These are phyloP conservation scores for Lepidium didymum DNA, from an alignment of 345 rosid species.

Conservation along the genomic window DNA sequence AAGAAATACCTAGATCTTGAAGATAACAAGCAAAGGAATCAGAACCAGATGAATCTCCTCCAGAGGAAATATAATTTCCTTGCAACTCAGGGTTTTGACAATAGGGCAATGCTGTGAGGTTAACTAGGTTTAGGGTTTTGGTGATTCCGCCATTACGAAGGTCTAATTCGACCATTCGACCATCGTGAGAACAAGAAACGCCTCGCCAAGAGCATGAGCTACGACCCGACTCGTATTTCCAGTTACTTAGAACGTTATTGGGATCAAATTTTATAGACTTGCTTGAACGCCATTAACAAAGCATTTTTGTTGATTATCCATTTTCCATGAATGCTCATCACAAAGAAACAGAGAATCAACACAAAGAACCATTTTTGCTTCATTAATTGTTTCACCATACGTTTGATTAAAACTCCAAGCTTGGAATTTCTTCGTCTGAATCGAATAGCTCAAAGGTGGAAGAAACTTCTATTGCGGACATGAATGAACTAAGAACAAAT, in stretches of 20 bases:
- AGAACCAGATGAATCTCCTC: constrained; percentile 32
- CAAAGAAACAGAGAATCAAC: constrained; percentile 8
- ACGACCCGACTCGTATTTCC: constrained; percentile 38
- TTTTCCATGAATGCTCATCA: neutral
- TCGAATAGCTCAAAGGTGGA: neutral
- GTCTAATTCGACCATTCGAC: constrained; percentile 44
- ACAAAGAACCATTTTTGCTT: constrained; percentile 13
- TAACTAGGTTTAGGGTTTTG: constrained; percentile 45
- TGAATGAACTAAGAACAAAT: neutral
- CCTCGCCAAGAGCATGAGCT: constrained; percentile 64
- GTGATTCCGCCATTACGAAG: constrained; percentile 48
- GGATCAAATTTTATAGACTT: constrained; percentile 55
- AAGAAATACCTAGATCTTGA: constrained; percentile 57
- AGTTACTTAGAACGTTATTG: constrained; percentile 33
- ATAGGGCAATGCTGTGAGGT: constrained; percentile 46
- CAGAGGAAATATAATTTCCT: constrained; percentile 47
- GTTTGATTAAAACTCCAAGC: constrained; percentile 2
- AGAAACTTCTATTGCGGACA: neutral
- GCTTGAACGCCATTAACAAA: constrained; percentile 51
- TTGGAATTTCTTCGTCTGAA: neutral
- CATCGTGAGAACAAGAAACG: constrained; percentile 50
- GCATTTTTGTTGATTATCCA: constrained; percentile 14
- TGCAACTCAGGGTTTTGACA: constrained; percentile 42
- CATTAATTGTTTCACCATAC: constrained; percentile 10
- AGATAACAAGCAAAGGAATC: constrained; percentile 34